Evolutionary conservation across 106 monocot genomes (phyloP), one percentile per base, ranked within the genome.

Genomic region (Triglochin maritima): DNA sequence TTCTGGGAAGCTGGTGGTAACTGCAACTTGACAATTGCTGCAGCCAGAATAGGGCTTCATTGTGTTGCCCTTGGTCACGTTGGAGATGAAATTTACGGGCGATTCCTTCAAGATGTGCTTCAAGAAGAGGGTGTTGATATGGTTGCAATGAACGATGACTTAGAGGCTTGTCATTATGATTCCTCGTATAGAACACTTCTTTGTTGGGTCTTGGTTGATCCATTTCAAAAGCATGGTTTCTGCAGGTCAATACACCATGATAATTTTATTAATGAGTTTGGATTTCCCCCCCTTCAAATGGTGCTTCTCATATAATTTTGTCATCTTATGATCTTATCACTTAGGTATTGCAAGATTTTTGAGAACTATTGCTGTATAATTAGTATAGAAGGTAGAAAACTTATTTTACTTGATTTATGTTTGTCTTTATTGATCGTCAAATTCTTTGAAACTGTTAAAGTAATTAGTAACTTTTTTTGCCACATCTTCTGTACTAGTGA

Each of bases 1-100:
- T 83, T 72, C 74, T 95, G 94, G 94, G 94, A 95, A 78, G 94
- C 94, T 48, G 94, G 94, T 44, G 94, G 94, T 74, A 87, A 90
- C 69, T 85, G 85, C 79, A 95, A 95, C 69, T 77, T 95, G 63
- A 77, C 76, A 53, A 85, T 95, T 63, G 94, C 94, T 64, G 87
- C 94, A 62, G 75, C 94, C 61, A 87, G 94, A 73, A 70, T 95
- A 50, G 94, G 94, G 44, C 81, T 95, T 80, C 65, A 57, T 46
- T 85, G 87, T 57, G 59, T 78, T 54, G 75, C 87, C 12, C 68
- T 95, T 65, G 94, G 94, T 68, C 87, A 87, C 81, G 81, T 95
- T 43, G 94, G 94, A 7, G 75, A 87, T 65, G 94, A 95, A 60
- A 79, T 83, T 9, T 90, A 95, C 78, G 94, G 94, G 11, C 72